Base-by-base conservation (phyloP, 1,284 basidiomycete genomes). In the Vanrija humicola region DNA sequence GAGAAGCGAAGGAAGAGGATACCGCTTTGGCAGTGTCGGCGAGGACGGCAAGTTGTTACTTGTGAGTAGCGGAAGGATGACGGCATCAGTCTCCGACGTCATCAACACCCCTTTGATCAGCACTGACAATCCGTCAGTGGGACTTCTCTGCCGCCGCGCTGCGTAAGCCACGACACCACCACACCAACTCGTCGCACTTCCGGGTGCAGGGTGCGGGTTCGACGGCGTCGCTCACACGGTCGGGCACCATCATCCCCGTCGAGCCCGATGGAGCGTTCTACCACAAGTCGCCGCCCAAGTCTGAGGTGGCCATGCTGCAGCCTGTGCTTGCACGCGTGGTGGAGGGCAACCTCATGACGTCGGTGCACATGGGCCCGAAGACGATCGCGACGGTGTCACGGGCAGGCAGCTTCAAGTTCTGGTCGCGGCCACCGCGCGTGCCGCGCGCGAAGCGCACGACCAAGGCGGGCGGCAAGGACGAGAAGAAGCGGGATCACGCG, bases 11-110 rank as follows among this genome's bases (percentile, higher is more conserved):
- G 88, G 87, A 23, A 82, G 90, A 43, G 90, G 88, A 38, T 94
- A 94, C 70, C 83, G 90, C 21, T 95, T 97, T 66, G 90, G 88
- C 2, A 91, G 88, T 64, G 90, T 95, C 1, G 93, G 91, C 26
- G 92, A 96, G 73, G 93, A 97, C 69, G 94, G 93, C 72, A 93
- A 93, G 71, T 72, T 96, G 6, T 88, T 95, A 47, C 72, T 96
- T 64, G 89, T 90, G 57, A 51, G 82, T 73, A 28, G 19, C 7
- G 10, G 3, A 28, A 19, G 48, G 44, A 50, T 51, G 55, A 46
- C 34, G 18, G 43, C 9, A 18, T 43, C n/a, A 10, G 42, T 18
- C 14, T 10, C 42, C 15, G 42, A n/a, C 21, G 21, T 25, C 5
- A 19, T 43, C n/a, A 43, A 8, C 40, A 18, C 28, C 28, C 10